Percentiles rank a stretch among this genome's conserved stretches.
phyloP scores from a whole-genome alignment of 2,329 filamentous ascomycete species.

The Cryphonectria carpinicola region DNA sequence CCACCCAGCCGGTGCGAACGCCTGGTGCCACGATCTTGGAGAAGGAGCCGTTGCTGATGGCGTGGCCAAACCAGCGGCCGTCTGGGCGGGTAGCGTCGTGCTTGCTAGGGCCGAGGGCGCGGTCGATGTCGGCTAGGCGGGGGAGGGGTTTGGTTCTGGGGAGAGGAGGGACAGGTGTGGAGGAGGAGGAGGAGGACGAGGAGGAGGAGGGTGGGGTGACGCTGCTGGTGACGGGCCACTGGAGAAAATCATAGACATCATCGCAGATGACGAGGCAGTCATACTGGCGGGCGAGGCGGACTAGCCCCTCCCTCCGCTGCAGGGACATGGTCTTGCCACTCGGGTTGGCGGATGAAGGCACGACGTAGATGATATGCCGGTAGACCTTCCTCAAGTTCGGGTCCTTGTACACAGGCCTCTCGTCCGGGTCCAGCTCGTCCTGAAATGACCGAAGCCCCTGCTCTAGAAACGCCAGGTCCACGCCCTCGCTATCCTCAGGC shows the following conservation, averaged over 20 bases:
- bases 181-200: constrained; percentile 27
- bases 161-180: constrained; percentile 32
- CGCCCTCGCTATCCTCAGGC: constrained; percentile 76
- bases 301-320: constrained; percentile 66
- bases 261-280: constrained; percentile 86
- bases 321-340: constrained; percentile 82
- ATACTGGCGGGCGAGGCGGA: constrained; percentile 75
- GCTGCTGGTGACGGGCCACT: constrained; percentile 62
- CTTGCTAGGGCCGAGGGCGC: constrained; percentile 59
- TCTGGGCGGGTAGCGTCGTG: constrained; percentile 43
- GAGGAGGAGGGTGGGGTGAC: background rate
- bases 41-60: constrained; percentile 85
- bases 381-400: constrained; percentile 74
- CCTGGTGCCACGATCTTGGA: constrained; percentile 86
- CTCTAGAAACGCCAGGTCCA: constrained; percentile 68
- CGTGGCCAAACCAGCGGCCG: constrained; percentile 68
- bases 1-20: constrained; percentile 84
- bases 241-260: constrained; percentile 93
- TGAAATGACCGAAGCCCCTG: constrained; percentile 47
- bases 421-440: constrained; percentile 26
- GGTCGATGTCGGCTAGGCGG: constrained; percentile 78
- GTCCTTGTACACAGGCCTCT: constrained; percentile 46
- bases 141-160: constrained; percentile 62
- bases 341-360: constrained; percentile 89
- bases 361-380: constrained; percentile 84